Conservation (phyloP, 225 moss, liverwort and hornwort genomes). For the Bryoerythrophyllum caledonicum region DNA sequence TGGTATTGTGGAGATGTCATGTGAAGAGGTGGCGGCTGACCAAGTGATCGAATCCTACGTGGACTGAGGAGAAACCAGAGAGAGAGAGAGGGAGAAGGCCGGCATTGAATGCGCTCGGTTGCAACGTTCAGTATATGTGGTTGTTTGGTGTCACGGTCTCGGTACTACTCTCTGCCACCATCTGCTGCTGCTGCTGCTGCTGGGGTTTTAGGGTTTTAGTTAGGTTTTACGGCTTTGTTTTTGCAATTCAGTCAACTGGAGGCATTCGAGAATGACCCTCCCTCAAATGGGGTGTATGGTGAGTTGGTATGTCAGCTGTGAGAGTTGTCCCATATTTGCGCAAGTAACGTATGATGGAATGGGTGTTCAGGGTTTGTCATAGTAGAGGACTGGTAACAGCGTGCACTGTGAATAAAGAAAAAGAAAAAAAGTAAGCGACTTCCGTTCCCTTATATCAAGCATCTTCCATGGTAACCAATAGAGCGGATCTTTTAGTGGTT, state of each 20-base stretch:
- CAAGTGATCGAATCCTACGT: conserved; percentile 17
- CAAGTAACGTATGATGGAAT: conserved; percentile 34
- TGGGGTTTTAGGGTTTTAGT: conserved; percentile 27
- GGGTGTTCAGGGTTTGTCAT: conserved; percentile 42
- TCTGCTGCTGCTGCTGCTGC: not conserved
- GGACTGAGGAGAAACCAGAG: not conserved
- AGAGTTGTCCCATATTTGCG: conserved; percentile 1
- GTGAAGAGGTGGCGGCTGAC: conserved; percentile 22
- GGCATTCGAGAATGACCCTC: too few species aligned
- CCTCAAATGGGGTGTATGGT: not conserved
- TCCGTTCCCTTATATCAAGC: conserved; percentile 17
- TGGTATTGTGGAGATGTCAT: conserved; percentile 1
- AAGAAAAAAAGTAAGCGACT: conserved; percentile 32
- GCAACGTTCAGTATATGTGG: conserved; percentile 35
- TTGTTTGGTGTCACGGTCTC: conserved; percentile 30
- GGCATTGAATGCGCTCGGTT: conserved; percentile 21
- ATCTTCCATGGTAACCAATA: conserved; percentile 16
- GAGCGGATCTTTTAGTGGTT: not conserved
- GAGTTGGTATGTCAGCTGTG: conserved; percentile 9
- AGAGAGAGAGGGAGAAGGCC: not conserved
- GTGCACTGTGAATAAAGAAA: conserved; percentile 37
- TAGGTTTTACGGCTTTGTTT: conserved; percentile 20
- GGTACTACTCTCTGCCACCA: conserved; percentile 32
- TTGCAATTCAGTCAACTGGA: not conserved
- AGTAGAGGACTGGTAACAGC: conserved; percentile 43